Evolutionary conservation across 495 filamentous ascomycete species (phyloP), one percentile per base, ranked within the genome.

Genomic region (Daldinia decipiens): DNA sequence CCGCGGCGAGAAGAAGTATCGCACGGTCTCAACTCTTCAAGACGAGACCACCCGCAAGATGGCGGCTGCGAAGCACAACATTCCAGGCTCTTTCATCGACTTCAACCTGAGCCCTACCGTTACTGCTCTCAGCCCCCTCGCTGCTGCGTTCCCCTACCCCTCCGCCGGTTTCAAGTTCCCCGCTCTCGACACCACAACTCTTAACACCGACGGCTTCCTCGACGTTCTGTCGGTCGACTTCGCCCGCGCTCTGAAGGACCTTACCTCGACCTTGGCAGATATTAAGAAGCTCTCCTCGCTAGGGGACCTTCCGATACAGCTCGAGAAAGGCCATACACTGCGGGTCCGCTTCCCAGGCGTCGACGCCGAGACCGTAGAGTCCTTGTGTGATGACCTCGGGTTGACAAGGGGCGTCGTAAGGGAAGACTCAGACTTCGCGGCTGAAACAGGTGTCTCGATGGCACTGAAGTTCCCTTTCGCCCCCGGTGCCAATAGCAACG

Each of bases 261-360:
- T 98, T 34, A 88, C 92, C 5, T 86, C 88, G 26, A 84, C 94
- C 4, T 86, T 97, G 70, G 89, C 89, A 43, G 95, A 99, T 75
- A 84, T 98, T 19, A 91, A 93, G 74, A 87, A 86, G 13, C 81
- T 99, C 5, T 85, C 91, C 1, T 78, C 82, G 1, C 79, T 98
- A 4, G 95, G 95, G 8, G 93, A 97, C 74, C 83, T 98, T 8
- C 93, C 95, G 0, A 88, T 98, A 17, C 81, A 84, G 0, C 84
- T 97, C 40, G 89, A 90, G 54, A 87, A 87, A 6, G 76, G 77
- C 39, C 76, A 78, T 43, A 78, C 82, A 3, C 81, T 99, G 7
- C 87, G 91, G 11, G 91, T 98, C 2, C 89, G 93, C 38, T 98
- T 99, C 76, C 91, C 93, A 1, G 95, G 95, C 24, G 97, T 95